Evolutionary conservation across 164 flowering plant genomes (phyloP), one percentile per base, ranked within the genome.

Genomic region (Saururus chinensis): DNA sequence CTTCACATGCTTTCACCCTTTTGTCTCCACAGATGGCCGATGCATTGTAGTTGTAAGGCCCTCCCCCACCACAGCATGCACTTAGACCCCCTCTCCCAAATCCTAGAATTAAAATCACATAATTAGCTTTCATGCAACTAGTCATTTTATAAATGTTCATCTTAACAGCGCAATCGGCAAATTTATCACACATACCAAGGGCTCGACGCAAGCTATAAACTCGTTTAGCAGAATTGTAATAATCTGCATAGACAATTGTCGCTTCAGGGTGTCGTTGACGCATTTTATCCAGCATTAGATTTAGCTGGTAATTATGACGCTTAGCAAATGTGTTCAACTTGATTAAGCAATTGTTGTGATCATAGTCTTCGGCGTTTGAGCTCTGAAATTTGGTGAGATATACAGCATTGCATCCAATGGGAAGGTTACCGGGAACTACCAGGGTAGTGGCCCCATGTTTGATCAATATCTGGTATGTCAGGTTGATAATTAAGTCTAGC

Each of bases 241-340:
- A 75, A 65, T 81, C 85, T 7, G 78, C 82, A 59, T 76, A 81
- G 60, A 79, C 70, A 52, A 81, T 76, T 53, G 22, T 62, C 12
- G 58, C 66, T 40, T 75, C 67, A 35, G 81, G 81, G 57, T 76
- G 60, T 0, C 51, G 60, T 23, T 53, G 13, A 51, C 66, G 56
- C 35, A 81, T 37, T 16, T 60, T 35, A 19, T 67, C 40, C 24
- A 81, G 45, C 58, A 67, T 76, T 41, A 53, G 24, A 26, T 69
- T 67, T 16, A 79, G 79, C 16, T 64, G 21, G 4, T 67, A 12
- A 37, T 81, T 79, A 60, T 76, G 74, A 60, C 66, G 55, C 54
- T 61, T 45, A 1, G 79, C 20, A 13, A 81, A 73, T 10, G 70
- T 40, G 60, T 81, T 75, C 20, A 65, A 19, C 73, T 71, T 62